phyloP scores from a whole-genome alignment of 1,284 basidiomycete genomes.

The Ceratobasidium sp. region DNA sequence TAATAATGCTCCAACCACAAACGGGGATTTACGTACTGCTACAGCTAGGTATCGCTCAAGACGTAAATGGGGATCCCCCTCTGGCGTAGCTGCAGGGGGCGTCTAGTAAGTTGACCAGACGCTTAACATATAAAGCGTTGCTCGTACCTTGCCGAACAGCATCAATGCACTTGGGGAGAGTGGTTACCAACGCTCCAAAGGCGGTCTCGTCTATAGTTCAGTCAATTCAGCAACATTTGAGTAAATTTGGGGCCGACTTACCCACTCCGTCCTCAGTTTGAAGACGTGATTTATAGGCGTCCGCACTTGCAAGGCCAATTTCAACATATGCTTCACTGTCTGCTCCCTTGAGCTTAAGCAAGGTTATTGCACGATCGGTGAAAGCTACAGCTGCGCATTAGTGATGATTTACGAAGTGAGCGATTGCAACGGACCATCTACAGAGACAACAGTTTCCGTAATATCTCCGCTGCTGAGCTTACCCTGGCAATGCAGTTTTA shows the following conservation, averaged over 20 bases:
- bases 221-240: background rate
- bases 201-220: conserved; percentile 62
- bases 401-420: background rate
- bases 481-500: conserved; percentile 18
- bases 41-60: conserved; percentile 85
- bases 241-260: background rate
- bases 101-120: background rate
- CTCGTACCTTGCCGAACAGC: conserved; percentile 69
- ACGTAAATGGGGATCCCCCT: conserved; percentile 72
- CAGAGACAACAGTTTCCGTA: conserved; percentile 17
- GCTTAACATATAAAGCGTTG: conserved; percentile 17
- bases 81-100: conserved; percentile 56
- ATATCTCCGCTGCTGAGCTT: conserved; percentile 8
- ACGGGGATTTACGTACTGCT: conserved; percentile 67
- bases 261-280: conserved; percentile 35
- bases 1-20: background rate
- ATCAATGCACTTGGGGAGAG: conserved; percentile 72
- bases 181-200: conserved; percentile 66
- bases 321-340: conserved; percentile 34
- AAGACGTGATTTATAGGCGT: conserved; percentile 27
- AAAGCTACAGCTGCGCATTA: conserved; percentile 16
- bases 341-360: conserved; percentile 26
- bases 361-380: conserved; percentile 27
- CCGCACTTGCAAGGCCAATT: conserved; percentile 45
- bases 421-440: conserved; percentile 11